Base-by-base conservation (phyloP, 352 stramenopile genomes). In the Phytophthora vignae region DNA sequence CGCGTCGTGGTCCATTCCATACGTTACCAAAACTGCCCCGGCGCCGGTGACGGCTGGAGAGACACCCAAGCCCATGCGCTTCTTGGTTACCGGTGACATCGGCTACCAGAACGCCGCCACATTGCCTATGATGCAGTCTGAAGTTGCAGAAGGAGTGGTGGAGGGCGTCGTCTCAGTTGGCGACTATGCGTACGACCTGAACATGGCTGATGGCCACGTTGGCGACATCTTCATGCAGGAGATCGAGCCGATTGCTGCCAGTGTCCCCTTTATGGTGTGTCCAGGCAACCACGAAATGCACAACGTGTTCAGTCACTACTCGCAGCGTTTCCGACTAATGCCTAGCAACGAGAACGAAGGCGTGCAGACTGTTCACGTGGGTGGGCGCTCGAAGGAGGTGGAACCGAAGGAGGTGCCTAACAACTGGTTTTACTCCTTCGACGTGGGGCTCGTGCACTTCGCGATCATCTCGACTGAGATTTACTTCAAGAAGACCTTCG, bases 161-260 rank as follows among this genome's bases (percentile, higher is more conserved):
- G 91, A 97, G 58, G 88, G 81, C 2, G 80, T 97, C 5, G 77
- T 97, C 15, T 95, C 91, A 4, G 89, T 96, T 73, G 90, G 90
- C 64, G 91, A 97, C 75, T 97, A 97, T 70, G 91, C 91, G 6
- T 97, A 97, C 72, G 90, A 97, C 55, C 76, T 97, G 63, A 80
- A 97, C 64, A 78, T 92, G 29, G 81, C 87, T 5, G 72, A 95
- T 22, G 91, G 91, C 3, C 78, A 85, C 56, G 87, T 96, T 15
- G 91, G 91, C 53, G 90, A 97, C 64, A 92, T 96, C 27, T 98
- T 96, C 76, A 96, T 98, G 90, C 86, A 93, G 42, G 84, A 95
- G 62, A 95, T 97, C 67, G 83, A 97, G 42, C 84, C 87, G 3
- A 96, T 97, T 56, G 90, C 90, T 19, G 83, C 88, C 15, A 77